Evolutionary conservation across 2,329 filamentous ascomycete genomes (phyloP).

Genomic region (Nigrograna mackinnonii): DNA sequence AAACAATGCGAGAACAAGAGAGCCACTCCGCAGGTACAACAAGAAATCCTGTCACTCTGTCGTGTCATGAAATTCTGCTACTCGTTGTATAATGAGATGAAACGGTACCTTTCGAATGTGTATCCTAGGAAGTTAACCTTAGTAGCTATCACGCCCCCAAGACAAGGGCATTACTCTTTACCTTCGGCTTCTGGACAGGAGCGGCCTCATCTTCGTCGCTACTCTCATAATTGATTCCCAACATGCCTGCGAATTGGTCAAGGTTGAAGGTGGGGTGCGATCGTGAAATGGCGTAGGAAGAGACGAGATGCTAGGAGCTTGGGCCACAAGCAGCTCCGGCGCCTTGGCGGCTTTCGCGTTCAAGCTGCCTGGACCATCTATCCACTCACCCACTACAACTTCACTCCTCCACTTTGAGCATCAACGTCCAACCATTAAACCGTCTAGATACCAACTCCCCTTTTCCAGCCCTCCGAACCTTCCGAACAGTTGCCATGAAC

Average conservation of each 20-base stretch:
- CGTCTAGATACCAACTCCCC: background rate
- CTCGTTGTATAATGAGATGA: too few species aligned
- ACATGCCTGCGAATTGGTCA: conserved; percentile 28
- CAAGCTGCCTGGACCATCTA: conserved; percentile 34
- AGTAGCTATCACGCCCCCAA: conserved; percentile 50
- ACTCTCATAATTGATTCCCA: conserved; percentile 48
- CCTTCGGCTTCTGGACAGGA: conserved; percentile 36
- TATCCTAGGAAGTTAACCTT: conserved; percentile 23
- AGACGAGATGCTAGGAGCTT: conserved; percentile 25
- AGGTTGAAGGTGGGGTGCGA: too few species aligned
- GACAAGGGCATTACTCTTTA: conserved; percentile 24
- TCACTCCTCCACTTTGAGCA: conserved; percentile 9
- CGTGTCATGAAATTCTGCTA: background rate
- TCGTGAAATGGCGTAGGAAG: conserved; percentile 3
- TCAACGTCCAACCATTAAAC: background rate
- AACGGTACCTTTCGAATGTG: conserved; percentile 11
- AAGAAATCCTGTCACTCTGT: too few species aligned
- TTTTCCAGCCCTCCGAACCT: too few species aligned
- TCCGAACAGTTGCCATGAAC: conserved; percentile 61
- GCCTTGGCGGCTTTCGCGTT: conserved; percentile 19
- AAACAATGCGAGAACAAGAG: too few species aligned
- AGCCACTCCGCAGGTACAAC: too few species aligned
- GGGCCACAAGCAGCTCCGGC: conserved; percentile 25
- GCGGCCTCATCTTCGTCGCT: conserved; percentile 52
- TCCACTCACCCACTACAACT: conserved; percentile 22